phyloP scores from a whole-genome alignment of 225 moss, liverwort and hornwort genomes.

The Sphagnum tenellum region DNA sequence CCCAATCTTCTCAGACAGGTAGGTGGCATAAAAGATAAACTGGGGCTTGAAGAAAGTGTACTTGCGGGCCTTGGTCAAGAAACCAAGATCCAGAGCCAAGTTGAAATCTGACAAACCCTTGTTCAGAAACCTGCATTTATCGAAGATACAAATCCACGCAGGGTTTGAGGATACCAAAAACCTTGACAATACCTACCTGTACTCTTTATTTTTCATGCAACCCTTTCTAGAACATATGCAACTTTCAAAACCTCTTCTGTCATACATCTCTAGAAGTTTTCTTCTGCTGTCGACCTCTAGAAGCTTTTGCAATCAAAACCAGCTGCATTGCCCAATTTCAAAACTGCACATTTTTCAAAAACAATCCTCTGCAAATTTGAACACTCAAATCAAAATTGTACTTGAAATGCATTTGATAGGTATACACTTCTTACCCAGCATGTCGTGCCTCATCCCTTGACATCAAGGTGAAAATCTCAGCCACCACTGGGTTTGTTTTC shows the following conservation, averaged over 20 bases:
- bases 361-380: too few relatives aligned
- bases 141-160: too few relatives aligned
- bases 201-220: too few relatives aligned
- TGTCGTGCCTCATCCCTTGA: slow-evolving; percentile 97
- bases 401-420: neutral
- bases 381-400: neutral
- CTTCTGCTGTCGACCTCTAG: too few relatives aligned
- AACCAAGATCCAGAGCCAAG: slow-evolving; percentile 79
- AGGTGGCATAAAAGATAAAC: slow-evolving; percentile 95
- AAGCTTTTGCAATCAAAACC: too few relatives aligned
- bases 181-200: too few relatives aligned
- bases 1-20: slow-evolving; percentile 90
- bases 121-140: slow-evolving; percentile 52
- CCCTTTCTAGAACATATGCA: too few relatives aligned
- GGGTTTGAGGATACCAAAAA: too few relatives aligned
- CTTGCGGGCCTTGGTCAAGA: slow-evolving; percentile 91
- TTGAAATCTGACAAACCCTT: slow-evolving; percentile 93
- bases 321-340: too few relatives aligned
- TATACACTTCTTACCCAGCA: slow-evolving; percentile 41
- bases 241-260: too few relatives aligned
- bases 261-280: too few relatives aligned
- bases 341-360: neutral
- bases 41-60: slow-evolving; percentile 98
- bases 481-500: slow-evolving; percentile 91
- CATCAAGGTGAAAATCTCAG: slow-evolving; percentile 95